These are phyloP conservation scores for Phytophthora quininea DNA, from an alignment of 352 stramenopile species.

Conservation along the genomic window DNA sequence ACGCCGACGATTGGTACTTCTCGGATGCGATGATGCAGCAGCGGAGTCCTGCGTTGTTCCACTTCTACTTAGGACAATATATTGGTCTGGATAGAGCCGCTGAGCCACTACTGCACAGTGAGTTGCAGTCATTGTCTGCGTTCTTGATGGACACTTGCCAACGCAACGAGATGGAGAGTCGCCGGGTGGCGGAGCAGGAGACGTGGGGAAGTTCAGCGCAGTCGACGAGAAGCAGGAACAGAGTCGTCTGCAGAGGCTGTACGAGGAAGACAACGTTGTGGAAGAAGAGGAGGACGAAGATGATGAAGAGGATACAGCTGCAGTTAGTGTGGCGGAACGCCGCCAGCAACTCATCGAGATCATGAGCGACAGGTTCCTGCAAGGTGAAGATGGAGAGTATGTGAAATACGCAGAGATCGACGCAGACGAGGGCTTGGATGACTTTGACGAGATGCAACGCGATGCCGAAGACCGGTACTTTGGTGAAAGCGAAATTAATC, in stretches of 20 bases:
- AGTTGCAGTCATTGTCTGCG: constrained; percentile 46
- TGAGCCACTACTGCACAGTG: background rate
- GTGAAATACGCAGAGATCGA: constrained; percentile 77
- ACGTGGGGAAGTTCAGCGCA: constrained; percentile 54
- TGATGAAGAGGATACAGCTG: constrained; percentile 24
- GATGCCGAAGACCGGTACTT: constrained; percentile 87
- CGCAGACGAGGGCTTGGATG: constrained; percentile 59
- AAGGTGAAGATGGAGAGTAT: constrained; percentile 63
- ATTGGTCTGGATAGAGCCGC: constrained; percentile 17
- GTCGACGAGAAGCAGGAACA: constrained; percentile 50
- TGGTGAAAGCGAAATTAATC: constrained; percentile 21
- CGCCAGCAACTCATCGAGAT: constrained; percentile 72
- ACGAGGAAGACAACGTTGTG: constrained; percentile 40
- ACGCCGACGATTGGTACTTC: constrained; percentile 64
- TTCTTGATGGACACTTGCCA: constrained; percentile 78
- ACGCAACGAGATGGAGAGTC: constrained; percentile 69
- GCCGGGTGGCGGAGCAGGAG: constrained; percentile 63
- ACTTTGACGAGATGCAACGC: constrained; percentile 69
- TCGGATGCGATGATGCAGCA: constrained; percentile 85
- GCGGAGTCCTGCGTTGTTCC: constrained; percentile 79
- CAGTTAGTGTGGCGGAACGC: constrained; percentile 41
- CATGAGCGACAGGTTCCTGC: constrained; percentile 76
- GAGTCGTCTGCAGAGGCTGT: constrained; percentile 36
- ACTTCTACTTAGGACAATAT: constrained; percentile 85
- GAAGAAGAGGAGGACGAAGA: constrained; percentile 52